Conservation (phyloP, 306 rosid species). For the Fragaria iinumae region DNA sequence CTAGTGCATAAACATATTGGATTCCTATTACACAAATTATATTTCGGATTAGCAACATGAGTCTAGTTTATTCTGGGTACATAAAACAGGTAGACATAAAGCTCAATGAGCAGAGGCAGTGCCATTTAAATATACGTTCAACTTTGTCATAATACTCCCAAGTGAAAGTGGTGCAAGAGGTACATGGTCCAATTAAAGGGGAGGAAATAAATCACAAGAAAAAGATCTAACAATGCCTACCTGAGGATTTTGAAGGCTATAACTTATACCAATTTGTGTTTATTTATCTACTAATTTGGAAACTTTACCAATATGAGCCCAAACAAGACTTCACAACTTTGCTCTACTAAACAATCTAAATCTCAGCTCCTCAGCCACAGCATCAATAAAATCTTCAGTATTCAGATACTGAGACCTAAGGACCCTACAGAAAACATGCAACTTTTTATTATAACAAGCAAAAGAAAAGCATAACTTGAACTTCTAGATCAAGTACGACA, state of each 20-base stretch:
- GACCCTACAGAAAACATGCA: conserved; percentile 47
- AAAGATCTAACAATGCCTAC: background rate
- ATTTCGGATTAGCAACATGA: no score
- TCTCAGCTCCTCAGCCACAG: conserved; percentile 70
- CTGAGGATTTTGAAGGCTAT: background rate
- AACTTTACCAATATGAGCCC: background rate
- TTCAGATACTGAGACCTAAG: conserved; percentile 64
- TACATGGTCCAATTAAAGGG: background rate
- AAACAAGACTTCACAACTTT: conserved; percentile 25
- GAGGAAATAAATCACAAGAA: background rate
- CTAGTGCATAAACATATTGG: no score
- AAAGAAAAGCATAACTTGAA: background rate
- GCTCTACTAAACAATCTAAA: conserved; percentile 46
- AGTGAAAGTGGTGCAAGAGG: background rate
- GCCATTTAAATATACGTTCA: background rate
- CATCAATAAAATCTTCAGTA: conserved; percentile 82
- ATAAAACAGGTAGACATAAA: background rate
- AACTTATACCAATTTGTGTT: background rate
- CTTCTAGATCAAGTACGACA: background rate
- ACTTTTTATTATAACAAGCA: conserved; percentile 7
- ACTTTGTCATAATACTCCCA: background rate
- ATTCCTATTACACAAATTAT: no score
- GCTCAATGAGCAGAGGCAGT: background rate
- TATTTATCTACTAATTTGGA: background rate
- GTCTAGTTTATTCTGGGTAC: no score